Base-by-base conservation (phyloP, 345 rosid genomes). In the Murraya koenigii region DNA sequence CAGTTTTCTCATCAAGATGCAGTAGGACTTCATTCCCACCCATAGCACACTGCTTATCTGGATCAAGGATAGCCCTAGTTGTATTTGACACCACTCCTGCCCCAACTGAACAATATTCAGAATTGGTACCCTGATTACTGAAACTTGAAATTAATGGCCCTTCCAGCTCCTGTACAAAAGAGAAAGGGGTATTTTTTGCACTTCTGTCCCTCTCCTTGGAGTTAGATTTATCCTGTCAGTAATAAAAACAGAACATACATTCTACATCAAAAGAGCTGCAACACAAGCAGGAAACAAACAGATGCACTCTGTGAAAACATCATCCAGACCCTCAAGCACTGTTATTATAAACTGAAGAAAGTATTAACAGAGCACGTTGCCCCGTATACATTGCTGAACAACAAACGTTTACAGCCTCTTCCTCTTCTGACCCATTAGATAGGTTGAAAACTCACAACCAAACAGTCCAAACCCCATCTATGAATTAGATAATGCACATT, bases 71-170 rank as follows among this genome's bases (percentile, higher is more conserved):
- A 71, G 77, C 11, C 30, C 73, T 76, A 65, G 84, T 75, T 55
- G 82, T 69, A 81, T 76, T 85, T 59, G 66, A 69, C 39, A 59
- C 86, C 79, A 74, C 87, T 78, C 84, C 81, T 84, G 83, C 84
- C 77, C 80, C 89, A 62, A 66, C 52, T 39, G 86, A 77, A 75
- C 36, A 81, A 72, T 22, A 68, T 86, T 78, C 85, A 78, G 87
- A 80, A 80, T 55, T 78, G 75, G 66, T 58, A n/a, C 64, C 67
- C 44, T 69, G 73, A 38, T 66, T 35, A 35, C 60, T 26, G 71
- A 75, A 71, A 80, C 80, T 75, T 77, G 79, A 75, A 33, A 77
- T 54, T 33, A 78, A 63, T 67, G 79, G 32, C 64, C 15, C 75
- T 67, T 71, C 75, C 56, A 75, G 28, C n/a, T 73, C 77, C 6